A percentile compares a stretch with the other conserved stretches of the same genome.
These are phyloP conservation scores for Fusarium avenaceum DNA, from an alignment of 2,329 filamentous ascomycete species.

Conservation along the genomic window DNA sequence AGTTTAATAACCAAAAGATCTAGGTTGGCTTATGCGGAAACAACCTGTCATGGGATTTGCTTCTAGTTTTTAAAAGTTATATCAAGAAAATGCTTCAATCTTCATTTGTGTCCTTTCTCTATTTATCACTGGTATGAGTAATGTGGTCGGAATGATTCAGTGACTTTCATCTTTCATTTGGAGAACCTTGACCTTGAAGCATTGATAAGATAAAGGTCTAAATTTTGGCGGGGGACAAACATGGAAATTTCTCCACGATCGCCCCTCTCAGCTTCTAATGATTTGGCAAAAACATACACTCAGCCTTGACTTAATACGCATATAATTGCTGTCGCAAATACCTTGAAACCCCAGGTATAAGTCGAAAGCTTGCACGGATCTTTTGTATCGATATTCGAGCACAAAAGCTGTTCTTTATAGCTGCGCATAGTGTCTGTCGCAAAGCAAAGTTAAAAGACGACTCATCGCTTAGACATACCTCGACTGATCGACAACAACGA, in stretches of 20 bases:
- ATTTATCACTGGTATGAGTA: background rate
- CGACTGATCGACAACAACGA: background rate
- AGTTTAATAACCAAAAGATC: slow-evolving; percentile 5
- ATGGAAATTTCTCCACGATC: slow-evolving; percentile 41
- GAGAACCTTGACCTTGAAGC: slow-evolving; percentile 4
- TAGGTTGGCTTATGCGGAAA: background rate
- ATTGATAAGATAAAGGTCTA: slow-evolving; percentile 43
- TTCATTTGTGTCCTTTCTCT: background rate
- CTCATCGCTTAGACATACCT: slow-evolving; percentile 9
- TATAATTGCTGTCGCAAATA: slow-evolving; percentile 3
- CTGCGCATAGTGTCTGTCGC: slow-evolving; percentile 23
- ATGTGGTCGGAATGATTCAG: background rate
- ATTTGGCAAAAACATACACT: background rate
- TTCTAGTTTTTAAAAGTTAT: background rate
- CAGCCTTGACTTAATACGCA: background rate
- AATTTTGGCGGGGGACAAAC: slow-evolving; percentile 44
- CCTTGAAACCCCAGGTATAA: background rate
- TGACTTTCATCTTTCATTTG: background rate
- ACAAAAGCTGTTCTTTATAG: background rate
- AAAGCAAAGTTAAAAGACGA: slow-evolving; percentile 18
- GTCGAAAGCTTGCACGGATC: background rate
- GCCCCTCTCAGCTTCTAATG: slow-evolving; percentile 26
- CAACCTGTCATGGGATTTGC: background rate
- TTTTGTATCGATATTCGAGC: background rate
- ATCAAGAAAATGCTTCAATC: too few species aligned